Base-by-base conservation (phyloP, 805 yeast genomes). In the Ogataea chonburiensis region DNA sequence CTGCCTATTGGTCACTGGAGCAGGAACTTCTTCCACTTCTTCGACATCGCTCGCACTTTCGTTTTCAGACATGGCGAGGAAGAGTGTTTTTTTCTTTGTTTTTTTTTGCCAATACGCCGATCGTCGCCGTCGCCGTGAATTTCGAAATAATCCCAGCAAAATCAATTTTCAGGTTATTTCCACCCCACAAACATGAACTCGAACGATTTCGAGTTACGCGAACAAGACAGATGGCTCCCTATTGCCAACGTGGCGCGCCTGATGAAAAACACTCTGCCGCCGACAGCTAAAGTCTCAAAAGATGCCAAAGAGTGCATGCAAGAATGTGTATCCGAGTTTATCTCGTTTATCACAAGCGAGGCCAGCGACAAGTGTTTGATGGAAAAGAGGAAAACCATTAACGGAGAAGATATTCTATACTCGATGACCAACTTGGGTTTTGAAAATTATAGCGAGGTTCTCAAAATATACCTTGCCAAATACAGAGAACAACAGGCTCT, bases 241-340 rank as follows among this genome's bases (percentile, higher is more conserved):
- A 75, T 75, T 40, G 81, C 81, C 24, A 75, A 75, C 42, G 83
- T 77, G 42, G 81, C 83, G n/a, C 65, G 91, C 34, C 74, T 84
- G 34, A 84, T 83, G 91, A 84, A 84, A 52, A 68, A 63, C 38
- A 81, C 91, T 2, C 63, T 83, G 19, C 91, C 93, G 3, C 63
- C 70, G 9, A 77, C 80, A 23, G 91, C 89, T 8, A 83, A 83
- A 51, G 78, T 83, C 1, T 79, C 87, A 15, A 83, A 82, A 51
- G 93, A 83, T 50, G 84, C 89, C 27, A 81, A 82, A 51, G 89
- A 81, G 49, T 77, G 86, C 47, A 77, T 80, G 62, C 86, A 80
- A 57, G 86, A 80, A 52, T 79, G 84, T 52, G 52, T 48, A 11
- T 45, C 50, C 17, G 86, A 79, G 56, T 79, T 78, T 56, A 81